phyloP scores from a whole-genome alignment of 352 stramenopile genomes.

The Phytophthora meadii region DNA sequence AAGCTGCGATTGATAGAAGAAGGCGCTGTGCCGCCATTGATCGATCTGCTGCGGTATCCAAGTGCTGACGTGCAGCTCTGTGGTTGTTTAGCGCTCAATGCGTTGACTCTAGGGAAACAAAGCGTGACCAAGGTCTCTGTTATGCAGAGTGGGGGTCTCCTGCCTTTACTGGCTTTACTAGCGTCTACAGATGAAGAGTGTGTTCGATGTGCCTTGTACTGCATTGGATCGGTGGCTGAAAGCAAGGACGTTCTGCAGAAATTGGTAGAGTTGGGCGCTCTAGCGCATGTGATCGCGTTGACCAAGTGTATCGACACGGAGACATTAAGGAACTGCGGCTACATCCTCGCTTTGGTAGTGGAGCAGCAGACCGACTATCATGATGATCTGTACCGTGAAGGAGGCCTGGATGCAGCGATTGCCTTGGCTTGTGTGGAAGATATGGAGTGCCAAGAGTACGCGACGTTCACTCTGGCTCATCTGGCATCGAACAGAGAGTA shows the following conservation, averaged over 20 bases:
- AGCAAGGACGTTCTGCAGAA: slow-evolving; percentile 91
- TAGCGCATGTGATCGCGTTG: slow-evolving; percentile 88
- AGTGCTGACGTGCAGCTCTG: slow-evolving; percentile 94
- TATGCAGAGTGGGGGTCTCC: slow-evolving; percentile 91
- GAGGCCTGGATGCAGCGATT: slow-evolving; percentile 90
- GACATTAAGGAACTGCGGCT: slow-evolving; percentile 92
- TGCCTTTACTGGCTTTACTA: slow-evolving; percentile 90
- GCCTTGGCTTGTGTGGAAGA: slow-evolving; percentile 94
- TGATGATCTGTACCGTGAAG: slow-evolving; percentile 88
- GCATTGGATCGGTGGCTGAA: slow-evolving; percentile 93
- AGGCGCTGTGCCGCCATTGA: slow-evolving; percentile 91
- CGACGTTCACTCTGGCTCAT: slow-evolving; percentile 95
- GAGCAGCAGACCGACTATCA: slow-evolving; percentile 94
- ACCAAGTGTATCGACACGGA: slow-evolving; percentile 89
- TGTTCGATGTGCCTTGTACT: slow-evolving; percentile 91
- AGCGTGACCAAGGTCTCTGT: slow-evolving; percentile 89
- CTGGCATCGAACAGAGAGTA: slow-evolving; percentile 95
- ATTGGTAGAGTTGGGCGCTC: slow-evolving; percentile 88
- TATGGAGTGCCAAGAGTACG: slow-evolving; percentile 96
- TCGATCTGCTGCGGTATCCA: slow-evolving; percentile 95
- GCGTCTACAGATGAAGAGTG: slow-evolving; percentile 90
- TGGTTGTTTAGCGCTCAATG: slow-evolving; percentile 92
- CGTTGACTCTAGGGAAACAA: slow-evolving; percentile 88
- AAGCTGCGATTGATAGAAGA: slow-evolving; percentile 94
- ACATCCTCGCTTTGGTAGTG: slow-evolving; percentile 92